These are phyloP conservation scores for Phialocephala subalpina DNA, from an alignment of 2,329 filamentous ascomycete species.

Conservation along the genomic window DNA sequence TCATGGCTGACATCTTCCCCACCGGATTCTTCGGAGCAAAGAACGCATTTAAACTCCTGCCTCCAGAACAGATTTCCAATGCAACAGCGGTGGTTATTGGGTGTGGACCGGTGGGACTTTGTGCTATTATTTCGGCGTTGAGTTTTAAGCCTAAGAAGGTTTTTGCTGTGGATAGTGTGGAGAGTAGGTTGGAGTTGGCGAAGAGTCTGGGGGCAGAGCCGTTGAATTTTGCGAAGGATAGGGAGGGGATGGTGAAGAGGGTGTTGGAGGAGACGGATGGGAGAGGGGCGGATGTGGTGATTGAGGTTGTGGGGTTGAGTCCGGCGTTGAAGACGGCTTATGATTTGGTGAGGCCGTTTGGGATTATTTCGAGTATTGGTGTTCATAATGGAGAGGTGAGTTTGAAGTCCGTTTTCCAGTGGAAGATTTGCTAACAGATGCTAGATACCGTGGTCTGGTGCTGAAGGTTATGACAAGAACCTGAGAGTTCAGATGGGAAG, in stretches of 20 bases:
- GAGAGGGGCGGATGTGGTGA: constrained; percentile 84
- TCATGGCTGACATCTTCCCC: constrained; percentile 93
- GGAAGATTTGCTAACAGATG: background rate
- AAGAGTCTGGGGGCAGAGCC: constrained; percentile 59
- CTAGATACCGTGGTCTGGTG: constrained; percentile 62
- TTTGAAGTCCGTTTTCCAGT: background rate
- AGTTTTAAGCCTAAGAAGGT: constrained; percentile 56
- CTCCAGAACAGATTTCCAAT: background rate
- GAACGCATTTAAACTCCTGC: constrained; percentile 66
- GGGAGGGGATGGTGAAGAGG: constrained; percentile 64
- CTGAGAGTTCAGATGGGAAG: constrained; percentile 76
- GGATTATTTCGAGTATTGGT: constrained; percentile 76
- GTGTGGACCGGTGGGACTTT: constrained; percentile 53
- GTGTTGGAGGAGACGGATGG: constrained; percentile 77
- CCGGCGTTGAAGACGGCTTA: constrained; percentile 73
- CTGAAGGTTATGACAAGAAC: constrained; percentile 70
- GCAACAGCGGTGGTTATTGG: constrained; percentile 69
- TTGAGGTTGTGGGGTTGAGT: constrained; percentile 77
- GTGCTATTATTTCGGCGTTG: constrained; percentile 54
- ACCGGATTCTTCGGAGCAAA: constrained; percentile 83
- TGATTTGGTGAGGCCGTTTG: constrained; percentile 74
- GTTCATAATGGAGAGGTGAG: constrained; percentile 57
- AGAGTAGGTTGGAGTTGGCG: constrained; percentile 51
- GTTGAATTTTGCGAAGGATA: constrained; percentile 76
- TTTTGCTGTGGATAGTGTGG: constrained; percentile 54